A percentile compares a stretch with the other conserved stretches of the same genome.
phyloP scores from a whole-genome alignment of 1,139 yeast species.

The Geotrichum fermentans region DNA sequence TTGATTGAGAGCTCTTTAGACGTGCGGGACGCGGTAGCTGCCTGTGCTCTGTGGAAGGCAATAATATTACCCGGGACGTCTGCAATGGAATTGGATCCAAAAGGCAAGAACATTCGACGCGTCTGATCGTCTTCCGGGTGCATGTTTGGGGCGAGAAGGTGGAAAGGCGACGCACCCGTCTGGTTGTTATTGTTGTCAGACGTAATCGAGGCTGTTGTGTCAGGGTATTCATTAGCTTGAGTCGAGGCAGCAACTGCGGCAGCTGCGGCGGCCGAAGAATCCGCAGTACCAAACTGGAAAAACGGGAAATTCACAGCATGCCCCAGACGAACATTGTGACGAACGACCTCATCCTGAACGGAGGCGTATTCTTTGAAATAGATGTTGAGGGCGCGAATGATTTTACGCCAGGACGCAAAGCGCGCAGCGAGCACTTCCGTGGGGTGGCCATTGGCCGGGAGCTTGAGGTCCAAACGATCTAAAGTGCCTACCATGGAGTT shows the following conservation, averaged over 20 bases:
- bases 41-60: constrained; percentile 70
- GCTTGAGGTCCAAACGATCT: constrained; percentile 14
- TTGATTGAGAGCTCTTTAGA: constrained; percentile 65
- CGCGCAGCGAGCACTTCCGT: constrained; percentile 81
- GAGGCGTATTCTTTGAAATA: constrained; percentile 77
- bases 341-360: constrained; percentile 80
- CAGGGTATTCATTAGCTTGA: constrained; percentile 7
- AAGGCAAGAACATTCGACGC: constrained; percentile 57
- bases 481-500: constrained; percentile 16
- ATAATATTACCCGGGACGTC: constrained; percentile 73
- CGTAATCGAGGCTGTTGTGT: constrained; percentile 11
- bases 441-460: constrained; percentile 62
- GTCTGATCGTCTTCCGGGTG: constrained; percentile 30
- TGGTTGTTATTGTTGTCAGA: constrained; percentile 3
- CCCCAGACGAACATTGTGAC: constrained; percentile 76
- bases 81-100: constrained; percentile 76
- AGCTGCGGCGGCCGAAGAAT: constrained; percentile 21
- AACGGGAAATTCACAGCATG: constrained; percentile 67
- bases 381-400: constrained; percentile 66
- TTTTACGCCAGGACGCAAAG: constrained; percentile 79
- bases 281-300: constrained; percentile 31
- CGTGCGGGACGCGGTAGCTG: constrained; percentile 58
- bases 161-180: constrained; percentile 19
- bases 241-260: constrained; percentile 17
- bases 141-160: constrained; percentile 18